Evolutionary conservation across 179 eudicot species (phyloP), one percentile per base, ranked within the genome.

Genomic region (Vitellaria paradoxa): DNA sequence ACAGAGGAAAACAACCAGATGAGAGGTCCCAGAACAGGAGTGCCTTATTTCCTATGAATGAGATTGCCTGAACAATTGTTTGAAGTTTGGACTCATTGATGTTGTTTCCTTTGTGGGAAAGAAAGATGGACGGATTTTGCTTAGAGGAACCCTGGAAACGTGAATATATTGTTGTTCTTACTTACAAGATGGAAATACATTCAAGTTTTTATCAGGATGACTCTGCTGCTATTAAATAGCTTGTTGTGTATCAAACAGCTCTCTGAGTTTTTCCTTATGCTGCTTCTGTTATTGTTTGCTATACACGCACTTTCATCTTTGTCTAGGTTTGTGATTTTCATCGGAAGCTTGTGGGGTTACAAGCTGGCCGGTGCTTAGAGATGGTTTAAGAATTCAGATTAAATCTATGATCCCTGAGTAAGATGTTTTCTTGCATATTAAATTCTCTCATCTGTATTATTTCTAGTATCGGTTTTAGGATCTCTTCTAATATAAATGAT

Each of bases 1-100:
- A 96, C 99, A 3, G 99, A 96, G 74, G 99, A 96, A 85, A 96
- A 96, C 91, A 96, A 93, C 86, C 98, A 93, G 82, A 96, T 96
- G 99, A 87, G 99, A 83, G 99, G 99, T 53, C 99, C 99, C 20
- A 91, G 99, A 74, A 90, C 93, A 15, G 99, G 99, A 80, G 99
- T 96, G 70, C 99, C 99, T 7, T 96, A 96, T 87, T 96, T 96
- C 90, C 89, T 96, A 65, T 96, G 86, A 92, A 69, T 79, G 75
- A 74, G 61, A 10, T 64, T 63, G 76, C 84, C 17, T 70, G 80
- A 69, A 71, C 74, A 21, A 70, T 70, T 70, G 23, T 65, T 73
- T 64, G 68, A 57, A 76, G 66, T 8, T 62, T 74, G 46, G 46
- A 23, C 42, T 55, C 59, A 55, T 63, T 52, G 68, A 64, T 59